A percentile compares a stretch with the other conserved stretches of the same genome.
Conservation (phyloP, 2,329 filamentous ascomycete genomes). For the Clarireedia homoeocarpa region DNA sequence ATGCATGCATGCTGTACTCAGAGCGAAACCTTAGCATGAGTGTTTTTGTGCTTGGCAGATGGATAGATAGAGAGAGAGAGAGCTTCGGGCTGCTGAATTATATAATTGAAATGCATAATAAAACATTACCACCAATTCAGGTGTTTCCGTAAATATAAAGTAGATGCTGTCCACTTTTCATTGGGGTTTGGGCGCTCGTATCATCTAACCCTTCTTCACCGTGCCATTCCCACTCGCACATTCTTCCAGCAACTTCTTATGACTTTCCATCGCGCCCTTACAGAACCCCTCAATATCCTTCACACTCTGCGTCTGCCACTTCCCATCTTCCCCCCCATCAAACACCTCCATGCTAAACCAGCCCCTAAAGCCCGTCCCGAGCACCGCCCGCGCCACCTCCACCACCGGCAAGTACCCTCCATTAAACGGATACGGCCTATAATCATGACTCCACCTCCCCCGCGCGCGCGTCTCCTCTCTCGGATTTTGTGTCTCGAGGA, state of each 20-base stretch:
- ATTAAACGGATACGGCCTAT: slow-evolving; percentile 59
- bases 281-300: slow-evolving; percentile 38
- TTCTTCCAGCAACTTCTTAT: slow-evolving; percentile 28
- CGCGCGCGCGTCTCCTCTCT: slow-evolving; percentile 49
- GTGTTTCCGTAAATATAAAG: no score
- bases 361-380: slow-evolving; percentile 54
- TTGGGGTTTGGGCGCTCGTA: background rate
- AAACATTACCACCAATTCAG: no score
- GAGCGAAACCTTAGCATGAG: no score
- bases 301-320: slow-evolving; percentile 39
- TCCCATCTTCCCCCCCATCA: slow-evolving; percentile 45
- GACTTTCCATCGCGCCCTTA: slow-evolving; percentile 38
- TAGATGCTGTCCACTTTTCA: background rate
- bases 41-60: no score
- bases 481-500: slow-evolving; percentile 33
- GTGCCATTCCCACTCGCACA: background rate
- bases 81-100: no score
- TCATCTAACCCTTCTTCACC: background rate
- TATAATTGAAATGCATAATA: no score
- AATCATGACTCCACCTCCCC: slow-evolving; percentile 64
- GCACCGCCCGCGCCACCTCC: slow-evolving; percentile 56
- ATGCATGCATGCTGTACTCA: no score
- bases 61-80: no score
- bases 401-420: slow-evolving; percentile 62
- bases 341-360: slow-evolving; percentile 68